These are phyloP conservation scores for Phascolomyces articulosus DNA, from an alignment of 371 early-diverging fungal genomes.

Conservation along the genomic window DNA sequence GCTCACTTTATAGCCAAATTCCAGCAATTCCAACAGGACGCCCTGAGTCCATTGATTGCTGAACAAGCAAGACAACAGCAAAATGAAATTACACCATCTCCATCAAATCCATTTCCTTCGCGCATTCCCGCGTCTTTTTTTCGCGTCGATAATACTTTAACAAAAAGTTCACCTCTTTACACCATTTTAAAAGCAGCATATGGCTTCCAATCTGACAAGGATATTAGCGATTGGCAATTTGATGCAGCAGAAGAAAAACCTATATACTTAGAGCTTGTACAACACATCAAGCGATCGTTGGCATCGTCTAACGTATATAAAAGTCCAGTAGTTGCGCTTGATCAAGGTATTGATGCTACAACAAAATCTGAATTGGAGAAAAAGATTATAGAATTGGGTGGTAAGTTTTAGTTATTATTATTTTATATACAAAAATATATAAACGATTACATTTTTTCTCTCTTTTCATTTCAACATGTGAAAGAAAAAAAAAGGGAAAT, in stretches of 20 bases:
- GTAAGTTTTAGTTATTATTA: no score
- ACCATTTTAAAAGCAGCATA: constrained; percentile 59
- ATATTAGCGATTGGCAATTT: constrained; percentile 61
- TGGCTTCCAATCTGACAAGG: constrained; percentile 47
- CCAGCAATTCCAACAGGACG: constrained; percentile 66
- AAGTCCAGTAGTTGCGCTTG: constrained; percentile 51
- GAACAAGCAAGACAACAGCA: constrained; percentile 21
- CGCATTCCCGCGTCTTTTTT: constrained; percentile 62
- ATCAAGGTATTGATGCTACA: constrained; percentile 41
- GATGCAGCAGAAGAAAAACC: constrained; percentile 41
- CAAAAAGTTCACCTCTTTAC: constrained; percentile 44
- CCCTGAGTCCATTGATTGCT: constrained; percentile 42
- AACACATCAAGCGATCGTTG: constrained; percentile 42
- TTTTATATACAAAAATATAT: no score
- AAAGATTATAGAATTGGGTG: constrained; percentile 51
- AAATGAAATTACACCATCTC: no score
- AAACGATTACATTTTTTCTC: background rate
- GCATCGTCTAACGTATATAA: constrained; percentile 35
- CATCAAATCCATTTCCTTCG: constrained; percentile 11
- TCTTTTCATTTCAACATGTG: background rate
- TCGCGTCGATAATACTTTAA: constrained; percentile 26
- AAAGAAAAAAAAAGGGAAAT: background rate
- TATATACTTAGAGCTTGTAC: constrained; percentile 43
- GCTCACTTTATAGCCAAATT: constrained; percentile 57
- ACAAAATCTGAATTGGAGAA: constrained; percentile 38